Base-by-base conservation (phyloP, 1,284 basidiomycete species). In the Pseudozyma thailandica region DNA sequence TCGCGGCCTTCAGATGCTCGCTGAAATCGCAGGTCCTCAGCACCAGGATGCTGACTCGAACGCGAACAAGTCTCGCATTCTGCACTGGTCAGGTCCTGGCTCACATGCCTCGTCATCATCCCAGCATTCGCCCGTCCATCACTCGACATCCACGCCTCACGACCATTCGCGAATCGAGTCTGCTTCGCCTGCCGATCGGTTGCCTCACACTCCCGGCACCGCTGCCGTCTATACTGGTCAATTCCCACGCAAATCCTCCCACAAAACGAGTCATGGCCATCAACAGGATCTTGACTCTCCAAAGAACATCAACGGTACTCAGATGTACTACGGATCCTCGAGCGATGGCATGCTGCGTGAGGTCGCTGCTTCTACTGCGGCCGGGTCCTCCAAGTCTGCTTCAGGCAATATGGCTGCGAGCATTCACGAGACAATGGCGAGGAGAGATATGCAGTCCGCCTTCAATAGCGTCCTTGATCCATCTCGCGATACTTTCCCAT, bases 1-100 rank as follows among this genome's bases (percentile, higher is more conserved):
- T n/a, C 50, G 57, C 18, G 66, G 66, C 4, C 52, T 70, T 5
- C 66, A 63, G 50, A 63, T 70, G 66, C 66, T 70, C n/a, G 60
- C 61, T 26, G 66, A 70, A 50, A 70, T 70, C 27, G 60, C 66
- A 8, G 59, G 55, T 2, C 65, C 65, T 4, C 59, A 57, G 21
- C 65, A 69, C 41, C 65, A 62, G 47, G 65, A 62, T 35, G 65
- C 65, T 23, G 43, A 54, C 25, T 55, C 59, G 16, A 62, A 69
- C 13, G 59, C 59, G 2, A 50, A 35, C 50, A 62, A 62, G 23
- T 57, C 59, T 4, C 44, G 65, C 27, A 69, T 69, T 31, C 39
- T 69, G 1, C 53, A 62, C 18, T 69, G 65, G 65, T 45, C 59
- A 1, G 44, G 45, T 4, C 53, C 57, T 6, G 45, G 20, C 6